phyloP scores from a whole-genome alignment of 129 eudicot species.

The Sambucus nigra region DNA sequence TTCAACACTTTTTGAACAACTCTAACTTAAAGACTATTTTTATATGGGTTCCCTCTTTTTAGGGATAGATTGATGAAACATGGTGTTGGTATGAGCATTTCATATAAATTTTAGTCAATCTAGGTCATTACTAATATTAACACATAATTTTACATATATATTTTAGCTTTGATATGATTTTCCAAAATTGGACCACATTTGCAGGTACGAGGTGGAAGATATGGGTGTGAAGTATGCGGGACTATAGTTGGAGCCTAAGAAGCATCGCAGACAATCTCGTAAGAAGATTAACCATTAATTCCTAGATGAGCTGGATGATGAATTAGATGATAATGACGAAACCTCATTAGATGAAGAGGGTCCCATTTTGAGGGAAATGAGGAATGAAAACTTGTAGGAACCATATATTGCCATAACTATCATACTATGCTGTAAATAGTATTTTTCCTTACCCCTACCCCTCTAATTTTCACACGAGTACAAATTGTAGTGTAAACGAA shows the following conservation, averaged over 20 bases:
- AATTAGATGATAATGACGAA: constrained; percentile 49
- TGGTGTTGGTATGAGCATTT: too few species aligned
- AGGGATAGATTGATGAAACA: too few species aligned
- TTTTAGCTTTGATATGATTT: neutral
- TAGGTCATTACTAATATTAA: too few species aligned
- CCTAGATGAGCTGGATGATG: constrained; percentile 50
- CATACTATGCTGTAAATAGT: constrained; percentile 18
- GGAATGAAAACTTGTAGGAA: constrained; percentile 32
- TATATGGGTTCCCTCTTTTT: too few species aligned
- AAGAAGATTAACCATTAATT: constrained; percentile 66
- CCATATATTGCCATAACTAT: neutral
- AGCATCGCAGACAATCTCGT: constrained; percentile 84
- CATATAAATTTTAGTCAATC: too few species aligned
- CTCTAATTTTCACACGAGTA: neutral
- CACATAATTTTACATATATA: too few species aligned
- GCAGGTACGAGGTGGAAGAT: constrained; percentile 60
- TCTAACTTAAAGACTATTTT: too few species aligned
- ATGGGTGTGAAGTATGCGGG: constrained; percentile 70
- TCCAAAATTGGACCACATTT: too few species aligned
- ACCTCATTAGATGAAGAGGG: constrained; percentile 36
- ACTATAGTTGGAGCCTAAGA: constrained; percentile 64
- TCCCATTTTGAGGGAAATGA: constrained; percentile 39
- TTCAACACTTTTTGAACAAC: too few species aligned
- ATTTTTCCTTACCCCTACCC: constrained; percentile 12
- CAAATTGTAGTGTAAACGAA: neutral